Evolutionary conservation across 345 rosid genomes (phyloP).

Genomic region (Hibiscus mutabilis): DNA sequence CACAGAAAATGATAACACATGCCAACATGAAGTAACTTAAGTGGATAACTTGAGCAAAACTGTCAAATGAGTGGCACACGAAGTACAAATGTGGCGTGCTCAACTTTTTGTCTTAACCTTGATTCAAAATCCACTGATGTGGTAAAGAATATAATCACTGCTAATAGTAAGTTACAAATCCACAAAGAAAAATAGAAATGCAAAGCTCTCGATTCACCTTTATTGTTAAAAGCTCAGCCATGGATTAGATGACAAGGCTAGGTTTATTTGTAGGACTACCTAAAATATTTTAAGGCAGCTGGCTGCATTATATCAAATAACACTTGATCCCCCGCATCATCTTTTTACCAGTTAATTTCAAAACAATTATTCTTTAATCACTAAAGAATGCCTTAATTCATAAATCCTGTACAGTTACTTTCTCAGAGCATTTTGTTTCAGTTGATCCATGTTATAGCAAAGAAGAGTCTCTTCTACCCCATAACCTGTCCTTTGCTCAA

Average conservation of each 20-base stretch:
- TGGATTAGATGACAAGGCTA: neutral
- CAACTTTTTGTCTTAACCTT: neutral
- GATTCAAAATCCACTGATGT: neutral
- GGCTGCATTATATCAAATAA: neutral
- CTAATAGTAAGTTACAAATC: neutral
- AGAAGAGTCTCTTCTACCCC: neutral
- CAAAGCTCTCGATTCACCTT: neutral
- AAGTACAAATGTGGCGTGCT: neutral
- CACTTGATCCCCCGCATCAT: neutral
- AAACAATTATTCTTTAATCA: neutral
- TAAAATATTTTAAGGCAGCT: neutral
- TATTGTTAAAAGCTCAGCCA: neutral
- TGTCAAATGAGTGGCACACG: neutral
- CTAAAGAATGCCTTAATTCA: neutral
- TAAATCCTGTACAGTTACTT: neutral
- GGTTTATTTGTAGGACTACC: neutral
- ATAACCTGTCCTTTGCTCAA: neutral
- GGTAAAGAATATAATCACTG: neutral
- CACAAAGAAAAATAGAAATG: neutral
- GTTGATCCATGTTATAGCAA: neutral
- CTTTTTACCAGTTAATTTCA: neutral
- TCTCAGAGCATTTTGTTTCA: neutral
- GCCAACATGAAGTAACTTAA: neutral
- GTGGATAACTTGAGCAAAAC: neutral
- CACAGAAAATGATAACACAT: neutral